Evolutionary conservation across 306 rosid species (phyloP).

Genomic region (Hippophae gyantsensis): DNA sequence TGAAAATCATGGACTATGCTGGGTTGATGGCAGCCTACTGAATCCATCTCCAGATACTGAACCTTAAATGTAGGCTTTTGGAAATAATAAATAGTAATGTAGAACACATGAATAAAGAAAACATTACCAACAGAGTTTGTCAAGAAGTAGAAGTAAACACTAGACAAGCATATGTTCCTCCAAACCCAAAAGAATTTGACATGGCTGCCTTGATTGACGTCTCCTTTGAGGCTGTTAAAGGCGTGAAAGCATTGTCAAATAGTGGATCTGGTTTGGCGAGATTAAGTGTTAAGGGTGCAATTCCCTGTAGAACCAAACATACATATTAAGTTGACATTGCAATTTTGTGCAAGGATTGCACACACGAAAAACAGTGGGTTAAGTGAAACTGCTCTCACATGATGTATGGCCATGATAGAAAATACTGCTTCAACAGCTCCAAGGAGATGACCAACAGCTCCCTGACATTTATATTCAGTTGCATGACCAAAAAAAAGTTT

Average conservation of each 20-base stretch:
- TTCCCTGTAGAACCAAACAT: constrained; percentile 48
- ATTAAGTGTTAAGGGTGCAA: constrained; percentile 86
- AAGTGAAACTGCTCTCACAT: constrained; percentile 30
- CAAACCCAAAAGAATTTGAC: constrained; percentile 92
- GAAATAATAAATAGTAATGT: no score
- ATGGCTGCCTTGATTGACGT: constrained; percentile 63
- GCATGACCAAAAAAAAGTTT: background rate
- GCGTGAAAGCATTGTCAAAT: constrained; percentile 56
- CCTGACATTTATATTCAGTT: constrained; percentile 38
- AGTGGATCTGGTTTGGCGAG: constrained; percentile 72
- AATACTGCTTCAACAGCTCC: constrained; percentile 98
- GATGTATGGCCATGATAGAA: constrained; percentile 61
- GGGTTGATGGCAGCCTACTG: no score
- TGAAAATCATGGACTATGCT: no score
- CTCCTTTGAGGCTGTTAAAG: constrained; percentile 49
- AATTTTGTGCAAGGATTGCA: constrained; percentile 1
- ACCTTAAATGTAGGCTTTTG: no score
- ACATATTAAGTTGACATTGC: background rate
- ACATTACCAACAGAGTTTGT: background rate
- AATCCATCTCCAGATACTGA: no score
- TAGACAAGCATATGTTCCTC: constrained; percentile 90
- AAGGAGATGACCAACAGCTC: constrained; percentile 89
- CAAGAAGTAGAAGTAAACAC: constrained; percentile 50
- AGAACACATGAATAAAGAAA: background rate
- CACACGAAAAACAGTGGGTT: background rate